Evolutionary conservation across 441 rosid genomes (phyloP).

Genomic region (Theobroma grandiflorum): DNA sequence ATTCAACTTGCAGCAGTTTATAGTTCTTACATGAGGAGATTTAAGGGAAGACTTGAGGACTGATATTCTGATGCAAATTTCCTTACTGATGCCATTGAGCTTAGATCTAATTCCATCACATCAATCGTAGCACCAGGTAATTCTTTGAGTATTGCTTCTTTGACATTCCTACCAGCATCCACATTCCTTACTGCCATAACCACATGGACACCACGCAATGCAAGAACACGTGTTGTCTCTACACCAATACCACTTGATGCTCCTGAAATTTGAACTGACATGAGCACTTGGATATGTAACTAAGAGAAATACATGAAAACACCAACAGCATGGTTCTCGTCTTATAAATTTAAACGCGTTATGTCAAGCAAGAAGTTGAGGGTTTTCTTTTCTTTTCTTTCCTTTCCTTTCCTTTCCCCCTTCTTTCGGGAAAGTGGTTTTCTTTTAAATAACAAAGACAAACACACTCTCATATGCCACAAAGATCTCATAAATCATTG

Average conservation of each 20-base stretch:
- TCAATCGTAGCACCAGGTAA: constrained; percentile 70
- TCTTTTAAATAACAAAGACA: not conserved
- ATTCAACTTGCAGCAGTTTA: not conserved
- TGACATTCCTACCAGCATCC: constrained; percentile 53
- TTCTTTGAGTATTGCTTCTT: constrained; percentile 56
- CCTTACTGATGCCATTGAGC: constrained; percentile 71
- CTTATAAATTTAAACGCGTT: not conserved
- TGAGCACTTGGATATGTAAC: not conserved
- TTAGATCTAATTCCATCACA: constrained; percentile 82
- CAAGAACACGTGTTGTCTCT: constrained; percentile 74
- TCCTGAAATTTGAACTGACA: constrained; percentile 44
- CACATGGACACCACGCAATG: constrained; percentile 71
- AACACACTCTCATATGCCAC: not conserved
- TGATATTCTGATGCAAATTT: constrained; percentile 71
- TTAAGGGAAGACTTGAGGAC: constrained; percentile 60
- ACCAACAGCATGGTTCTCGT: not conserved
- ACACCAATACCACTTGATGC: constrained; percentile 79
- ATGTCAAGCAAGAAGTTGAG: not conserved
- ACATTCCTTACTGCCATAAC: constrained; percentile 76
- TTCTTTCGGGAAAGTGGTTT: not conserved
- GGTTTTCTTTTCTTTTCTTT: not conserved
- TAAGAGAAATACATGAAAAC: not conserved
- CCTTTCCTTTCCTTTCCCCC: not conserved
- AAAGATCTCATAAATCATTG: not conserved
- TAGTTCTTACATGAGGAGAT: constrained; percentile 69